Evolutionary conservation across 257 asterid genomes (phyloP), one percentile per base, ranked within the genome.

Genomic region (Primulina huaijiensis): DNA sequence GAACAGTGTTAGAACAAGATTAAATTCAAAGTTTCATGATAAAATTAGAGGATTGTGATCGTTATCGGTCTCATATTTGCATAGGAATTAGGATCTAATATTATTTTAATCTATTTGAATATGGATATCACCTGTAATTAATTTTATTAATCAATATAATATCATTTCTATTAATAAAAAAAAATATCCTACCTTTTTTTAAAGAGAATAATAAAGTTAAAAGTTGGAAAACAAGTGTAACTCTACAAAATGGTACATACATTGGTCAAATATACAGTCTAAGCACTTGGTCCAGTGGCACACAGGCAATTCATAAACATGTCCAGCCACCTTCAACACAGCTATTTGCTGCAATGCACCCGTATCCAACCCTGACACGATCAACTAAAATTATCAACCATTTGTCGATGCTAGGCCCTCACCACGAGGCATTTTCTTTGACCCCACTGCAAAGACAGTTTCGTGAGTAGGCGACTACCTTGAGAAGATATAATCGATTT

Each of bases 341-440:
- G 53, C 58, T 34, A 16, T 34, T 19, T 23, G 9, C 34, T 30
- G 6, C 30, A 9, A 6, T 6, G 3, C 60, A 35, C 14, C 33
- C n/a, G 6, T 10, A 37, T 46, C 29, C 71, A 9, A n/a, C 17
- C 3, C 6, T 40, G 8, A 50, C 62, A 59, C 0, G 14, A 4
- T 37, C 50, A 16, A 21, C 33, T 67, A 25, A 55, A 14, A 57
- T 33, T 21, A 8, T 81, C 79, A 83, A 52, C 82, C 90, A 83
- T 82, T 84, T 8, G 12, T 14, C 1, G 72, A 27, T 17, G 93
- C 87, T 19, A 90, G 90, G 62, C 98, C 98, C 74, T 69, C 88
- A 25, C 95, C 98, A 29, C 96, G 96, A 61, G 97, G 98, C 97
- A 92, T 88, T 78, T 90, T 90, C 94, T 92, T 92, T 30, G 89